Evolutionary conservation across 768 basidiomycete species (phyloP).

Genomic region (Suillus discolor): DNA sequence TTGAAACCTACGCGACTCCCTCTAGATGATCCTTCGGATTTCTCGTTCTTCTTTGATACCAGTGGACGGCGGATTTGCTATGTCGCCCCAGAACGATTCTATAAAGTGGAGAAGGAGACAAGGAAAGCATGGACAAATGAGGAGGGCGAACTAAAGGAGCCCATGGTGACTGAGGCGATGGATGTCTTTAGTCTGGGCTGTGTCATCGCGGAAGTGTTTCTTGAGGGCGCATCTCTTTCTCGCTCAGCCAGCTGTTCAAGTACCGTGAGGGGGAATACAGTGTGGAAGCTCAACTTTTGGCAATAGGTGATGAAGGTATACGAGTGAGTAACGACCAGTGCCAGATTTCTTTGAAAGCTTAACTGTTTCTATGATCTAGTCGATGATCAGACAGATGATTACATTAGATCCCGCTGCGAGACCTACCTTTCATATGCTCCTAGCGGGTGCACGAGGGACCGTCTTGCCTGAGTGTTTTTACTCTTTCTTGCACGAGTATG

Average conservation of each 20-base stretch:
- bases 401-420: constrained; percentile 73
- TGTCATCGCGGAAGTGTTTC: constrained; percentile 93
- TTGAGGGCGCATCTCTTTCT: constrained; percentile 92
- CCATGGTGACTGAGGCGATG: constrained; percentile 92
- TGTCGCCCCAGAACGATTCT: constrained; percentile 95
- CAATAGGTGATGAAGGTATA: constrained; percentile 81
- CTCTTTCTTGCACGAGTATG: constrained; percentile 90
- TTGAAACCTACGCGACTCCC: constrained; percentile 97
- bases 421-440: constrained; percentile 78
- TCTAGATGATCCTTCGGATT: constrained; percentile 95
- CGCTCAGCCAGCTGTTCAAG: constrained; percentile 92
- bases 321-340: constrained; percentile 54
- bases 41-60: constrained; percentile 97
- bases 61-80: constrained; percentile 94
- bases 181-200: constrained; percentile 96
- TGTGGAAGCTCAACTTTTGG: constrained; percentile 68
- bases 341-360: constrained; percentile 17
- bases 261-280: constrained; percentile 85
- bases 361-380: constrained; percentile 48
- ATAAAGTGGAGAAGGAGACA: constrained; percentile 72
- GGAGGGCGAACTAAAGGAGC: constrained; percentile 63
- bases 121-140: constrained; percentile 61
- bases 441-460: constrained; percentile 72
- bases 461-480: constrained; percentile 95
- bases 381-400: constrained; percentile 90